Evolutionary conservation across 176 grass and related monocot species (phyloP), one percentile per base, ranked within the genome.

Genomic region (Panicum miliaceum): DNA sequence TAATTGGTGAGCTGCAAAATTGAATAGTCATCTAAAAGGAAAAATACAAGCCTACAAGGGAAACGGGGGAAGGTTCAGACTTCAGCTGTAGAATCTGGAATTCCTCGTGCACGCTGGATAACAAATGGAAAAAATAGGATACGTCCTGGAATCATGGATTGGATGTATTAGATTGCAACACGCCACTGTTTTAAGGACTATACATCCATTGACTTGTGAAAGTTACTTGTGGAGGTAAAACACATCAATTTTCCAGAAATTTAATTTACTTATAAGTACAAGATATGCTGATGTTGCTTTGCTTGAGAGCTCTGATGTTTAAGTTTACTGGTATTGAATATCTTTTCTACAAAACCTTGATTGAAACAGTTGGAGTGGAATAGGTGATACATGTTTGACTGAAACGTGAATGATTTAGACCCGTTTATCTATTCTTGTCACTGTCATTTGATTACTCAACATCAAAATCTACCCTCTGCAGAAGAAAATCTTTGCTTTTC

Each of bases 381-480:
- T 68, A 48, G 3, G 48, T 40, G 76, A n/a, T 36, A 63, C 73
- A 64, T 83, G 19, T 78, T 83, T 83, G 74, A 84, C 35, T 26
- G 25, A 71, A 72, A 79, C 27, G 4, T 65, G 6, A 25, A 35
- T 59, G 27, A 35, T 81, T 75, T 75, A 81, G 48, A 22, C 20
- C 5, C 1, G 2, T 77, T 47, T 45, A 19, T 82, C 26, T 81
- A 56, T 75, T 76, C 8, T 68, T 11, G 25, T 65, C 14, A 13
- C 32, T 41, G 16, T 29, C 48, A 35, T 57, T 82, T 9, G 37
- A 51, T 84, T 38, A 36, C 25, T 35, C 4, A 43, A 37, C 12
- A 69, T 88, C 12, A 60, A 3, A 27, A 72, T 72, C 20, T 12
- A 57, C 19, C 10, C 52, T 36, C 35, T n/a, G 0, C 1, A 18